A percentile compares a stretch with the other conserved stretches of the same genome.
phyloP scores from a whole-genome alignment of 1,284 basidiomycete species.

The Ceratobasidium papillatum region DNA sequence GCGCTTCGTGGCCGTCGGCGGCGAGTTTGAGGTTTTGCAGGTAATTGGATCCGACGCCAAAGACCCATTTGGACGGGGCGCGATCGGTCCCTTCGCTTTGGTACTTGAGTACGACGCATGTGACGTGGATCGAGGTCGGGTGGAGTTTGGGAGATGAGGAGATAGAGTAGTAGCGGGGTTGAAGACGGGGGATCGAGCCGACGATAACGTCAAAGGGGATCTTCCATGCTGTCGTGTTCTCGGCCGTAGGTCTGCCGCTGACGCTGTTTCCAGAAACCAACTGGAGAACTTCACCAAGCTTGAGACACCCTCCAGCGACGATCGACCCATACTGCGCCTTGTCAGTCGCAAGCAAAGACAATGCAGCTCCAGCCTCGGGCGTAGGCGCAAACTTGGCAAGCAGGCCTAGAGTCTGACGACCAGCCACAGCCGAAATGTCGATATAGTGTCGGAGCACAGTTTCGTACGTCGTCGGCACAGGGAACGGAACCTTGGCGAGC shows the following conservation, averaged over 20 bases:
- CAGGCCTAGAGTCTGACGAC: conserved; percentile 90
- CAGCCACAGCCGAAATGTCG: conserved; percentile 91
- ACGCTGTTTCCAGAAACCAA: conserved; percentile 77
- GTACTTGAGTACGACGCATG: conserved; percentile 93
- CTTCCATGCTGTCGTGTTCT: conserved; percentile 84
- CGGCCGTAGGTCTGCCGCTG: conserved; percentile 61
- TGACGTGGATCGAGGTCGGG: conserved; percentile 90
- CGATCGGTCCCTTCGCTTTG: conserved; percentile 68
- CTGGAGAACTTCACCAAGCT: conserved; percentile 91
- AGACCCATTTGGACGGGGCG: conserved; percentile 70
- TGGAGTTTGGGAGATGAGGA: conserved; percentile 95
- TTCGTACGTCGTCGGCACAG: conserved; percentile 93
- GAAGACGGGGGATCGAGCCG: conserved; percentile 90
- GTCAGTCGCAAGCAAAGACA: conserved; percentile 84
- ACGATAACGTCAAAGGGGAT: conserved; percentile 98
- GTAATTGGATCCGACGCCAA: conserved; percentile 92
- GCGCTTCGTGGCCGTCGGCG: conserved; percentile 64
- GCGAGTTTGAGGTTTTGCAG: conserved; percentile 89
- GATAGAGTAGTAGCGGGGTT: conserved; percentile 98
- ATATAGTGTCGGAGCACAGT: conserved; percentile 97
- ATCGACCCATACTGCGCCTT: conserved; percentile 85
- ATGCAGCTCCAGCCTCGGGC: conserved; percentile 74
- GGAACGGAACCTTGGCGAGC: conserved; percentile 98
- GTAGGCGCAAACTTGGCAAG: conserved; percentile 90
- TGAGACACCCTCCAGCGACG: conserved; percentile 84